Evolutionary conservation across 257 asterid species (phyloP).

Genomic region (Craterostigma plantagineum): DNA sequence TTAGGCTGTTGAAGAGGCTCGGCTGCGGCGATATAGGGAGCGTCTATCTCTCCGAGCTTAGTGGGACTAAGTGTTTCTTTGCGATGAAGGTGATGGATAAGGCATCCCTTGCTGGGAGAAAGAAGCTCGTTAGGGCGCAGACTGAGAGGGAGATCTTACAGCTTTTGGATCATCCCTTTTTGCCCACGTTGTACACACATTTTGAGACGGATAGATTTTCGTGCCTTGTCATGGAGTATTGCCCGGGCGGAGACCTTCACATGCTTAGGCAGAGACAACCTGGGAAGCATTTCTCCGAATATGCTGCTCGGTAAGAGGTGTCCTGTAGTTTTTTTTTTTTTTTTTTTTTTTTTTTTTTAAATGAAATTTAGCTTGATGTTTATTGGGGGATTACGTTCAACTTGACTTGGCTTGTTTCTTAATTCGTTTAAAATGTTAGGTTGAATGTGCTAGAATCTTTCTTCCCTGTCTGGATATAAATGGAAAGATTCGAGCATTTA

Average conservation of each 20-base stretch:
- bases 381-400: no score
- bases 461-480: no score
- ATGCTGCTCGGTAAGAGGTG: slow-evolving; percentile 23
- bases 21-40: slow-evolving; percentile 52
- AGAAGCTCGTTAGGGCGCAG: slow-evolving; percentile 26
- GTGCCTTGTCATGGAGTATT: slow-evolving; percentile 41
- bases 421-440: no score
- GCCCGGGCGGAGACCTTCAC: slow-evolving; percentile 46
- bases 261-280: slow-evolving; percentile 41
- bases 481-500: no score
- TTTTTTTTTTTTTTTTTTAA: no score
- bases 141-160: slow-evolving; percentile 43
- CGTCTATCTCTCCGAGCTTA: slow-evolving; percentile 43
- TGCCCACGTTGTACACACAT: slow-evolving; percentile 36
- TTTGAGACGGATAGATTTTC: slow-evolving; percentile 39
- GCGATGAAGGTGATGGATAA: slow-evolving; percentile 52
- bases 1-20: slow-evolving; percentile 29
- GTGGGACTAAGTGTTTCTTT: slow-evolving; percentile 25
- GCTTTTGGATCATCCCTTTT: slow-evolving; percentile 44
- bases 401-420: no score
- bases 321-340: no score
- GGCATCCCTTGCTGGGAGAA: slow-evolving; percentile 31
- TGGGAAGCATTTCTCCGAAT: slow-evolving; percentile 35
- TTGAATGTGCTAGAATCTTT: no score
- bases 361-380: no score